A percentile compares a stretch with the other conserved stretches of the same genome.
phyloP scores from a whole-genome alignment of 305 asterid species.

The Solanum chacoense region DNA sequence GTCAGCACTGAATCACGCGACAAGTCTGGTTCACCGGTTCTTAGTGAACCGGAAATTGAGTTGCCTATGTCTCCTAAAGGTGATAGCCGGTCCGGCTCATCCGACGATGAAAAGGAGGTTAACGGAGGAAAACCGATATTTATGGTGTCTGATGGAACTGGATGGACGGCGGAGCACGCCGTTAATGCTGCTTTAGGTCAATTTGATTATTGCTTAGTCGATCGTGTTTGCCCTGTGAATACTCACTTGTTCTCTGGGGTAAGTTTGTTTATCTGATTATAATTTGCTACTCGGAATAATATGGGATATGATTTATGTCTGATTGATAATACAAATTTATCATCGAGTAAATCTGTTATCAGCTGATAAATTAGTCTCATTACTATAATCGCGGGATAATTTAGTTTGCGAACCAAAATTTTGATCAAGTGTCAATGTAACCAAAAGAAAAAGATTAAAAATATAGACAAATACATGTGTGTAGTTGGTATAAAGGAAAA shows the following conservation, averaged over 20 bases:
- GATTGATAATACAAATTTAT: background rate
- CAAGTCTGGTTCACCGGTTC: background rate
- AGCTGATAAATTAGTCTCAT: background rate
- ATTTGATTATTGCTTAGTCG: conserved; percentile 82
- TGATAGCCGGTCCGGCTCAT: conserved; percentile 15
- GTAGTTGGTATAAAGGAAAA: background rate
- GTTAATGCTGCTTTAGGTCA: conserved; percentile 89
- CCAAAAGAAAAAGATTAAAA: background rate
- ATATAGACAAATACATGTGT: background rate
- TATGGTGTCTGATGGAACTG: conserved; percentile 91
- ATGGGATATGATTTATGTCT: background rate
- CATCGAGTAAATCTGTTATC: background rate
- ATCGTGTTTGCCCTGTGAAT: conserved; percentile 67
- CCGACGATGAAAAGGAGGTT: conserved; percentile 26
- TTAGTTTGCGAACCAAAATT: background rate
- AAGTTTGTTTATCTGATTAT: conserved; percentile 5
- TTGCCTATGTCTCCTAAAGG: conserved; percentile 9
- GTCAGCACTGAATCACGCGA: conserved; percentile 1
- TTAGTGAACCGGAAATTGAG: conserved; percentile 11
- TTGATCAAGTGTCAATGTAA: background rate
- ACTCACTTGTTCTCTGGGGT: conserved; percentile 96
- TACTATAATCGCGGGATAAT: background rate
- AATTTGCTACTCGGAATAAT: background rate
- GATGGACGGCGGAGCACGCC: conserved; percentile 96
- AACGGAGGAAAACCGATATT: conserved; percentile 46